Evolutionary conservation across 2,329 filamentous ascomycete genomes (phyloP).

Genomic region (Phialophora chinensis): DNA sequence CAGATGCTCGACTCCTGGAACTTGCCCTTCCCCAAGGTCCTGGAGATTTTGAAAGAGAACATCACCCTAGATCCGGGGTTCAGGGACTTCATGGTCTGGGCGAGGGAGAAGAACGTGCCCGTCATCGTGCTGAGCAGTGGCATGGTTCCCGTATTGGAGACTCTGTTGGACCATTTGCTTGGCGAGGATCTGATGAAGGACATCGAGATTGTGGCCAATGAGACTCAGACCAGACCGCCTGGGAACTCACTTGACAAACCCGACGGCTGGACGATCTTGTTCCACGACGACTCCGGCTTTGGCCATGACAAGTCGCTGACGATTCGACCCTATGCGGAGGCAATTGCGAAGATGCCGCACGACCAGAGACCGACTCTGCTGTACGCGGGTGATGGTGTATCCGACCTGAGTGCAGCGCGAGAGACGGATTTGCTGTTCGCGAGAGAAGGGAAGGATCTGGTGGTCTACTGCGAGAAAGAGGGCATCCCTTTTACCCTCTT

Average conservation of each 20-base stretch:
- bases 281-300: conserved; percentile 79
- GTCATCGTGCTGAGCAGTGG: conserved; percentile 90
- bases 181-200: conserved; percentile 73
- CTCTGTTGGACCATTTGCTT: conserved; percentile 77
- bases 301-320: conserved; percentile 97
- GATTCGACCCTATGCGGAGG: conserved; percentile 79
- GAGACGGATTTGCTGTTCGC: conserved; percentile 95
- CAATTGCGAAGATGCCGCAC: conserved; percentile 63
- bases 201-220: conserved; percentile 90
- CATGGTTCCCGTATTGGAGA: conserved; percentile 90
- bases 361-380: conserved; percentile 79
- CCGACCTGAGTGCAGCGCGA: conserved; percentile 86
- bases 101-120: conserved; percentile 79
- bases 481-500: conserved; percentile 88
- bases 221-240: conserved; percentile 68
- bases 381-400: conserved; percentile 94
- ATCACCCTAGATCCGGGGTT: conserved; percentile 90
- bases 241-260: conserved; percentile 78
- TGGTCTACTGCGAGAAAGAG: conserved; percentile 83
- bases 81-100: conserved; percentile 85
- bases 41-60: conserved; percentile 76
- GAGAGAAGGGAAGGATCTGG: conserved; percentile 86
- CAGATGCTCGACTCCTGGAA: conserved; percentile 90
- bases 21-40: conserved; percentile 80
- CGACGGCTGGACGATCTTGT: conserved; percentile 85